Evolutionary conservation across 2,329 filamentous ascomycete genomes (phyloP).

Genomic region (Penicillium olsonii): DNA sequence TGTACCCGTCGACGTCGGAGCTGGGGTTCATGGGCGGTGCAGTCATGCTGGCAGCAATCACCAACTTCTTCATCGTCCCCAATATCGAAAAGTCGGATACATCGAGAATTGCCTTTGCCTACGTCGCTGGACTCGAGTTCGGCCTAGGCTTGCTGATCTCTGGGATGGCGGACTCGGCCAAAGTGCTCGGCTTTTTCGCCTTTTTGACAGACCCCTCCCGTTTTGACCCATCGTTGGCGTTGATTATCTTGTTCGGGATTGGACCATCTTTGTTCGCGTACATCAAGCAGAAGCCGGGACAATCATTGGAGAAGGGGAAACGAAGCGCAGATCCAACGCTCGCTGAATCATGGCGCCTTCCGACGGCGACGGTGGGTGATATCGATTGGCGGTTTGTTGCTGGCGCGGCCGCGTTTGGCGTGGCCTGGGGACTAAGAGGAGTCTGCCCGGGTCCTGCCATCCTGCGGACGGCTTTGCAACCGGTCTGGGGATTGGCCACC

Average conservation of each 20-base stretch:
- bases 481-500: slow-evolving; percentile 50
- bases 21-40: slow-evolving; percentile 37
- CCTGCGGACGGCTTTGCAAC: slow-evolving; percentile 49
- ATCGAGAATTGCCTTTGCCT: slow-evolving; percentile 42
- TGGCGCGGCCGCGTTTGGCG: slow-evolving; percentile 51
- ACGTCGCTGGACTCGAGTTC: slow-evolving; percentile 53
- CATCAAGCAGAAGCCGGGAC: slow-evolving; percentile 31
- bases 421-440: slow-evolving; percentile 55
- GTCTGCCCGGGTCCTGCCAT: slow-evolving; percentile 56
- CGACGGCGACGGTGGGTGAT: slow-evolving; percentile 48
- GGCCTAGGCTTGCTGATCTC: slow-evolving; percentile 54
- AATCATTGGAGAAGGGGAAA: slow-evolving; percentile 24
- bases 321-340: slow-evolving; percentile 41
- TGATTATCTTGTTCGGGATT: slow-evolving; percentile 54
- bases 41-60: slow-evolving; percentile 31
- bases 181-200: slow-evolving; percentile 54
- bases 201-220: slow-evolving; percentile 44
- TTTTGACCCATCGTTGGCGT: slow-evolving; percentile 54
- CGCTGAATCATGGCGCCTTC: slow-evolving; percentile 44
- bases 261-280: slow-evolving; percentile 47
- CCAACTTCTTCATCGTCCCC: slow-evolving; percentile 38
- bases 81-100: slow-evolving; percentile 29
- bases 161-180: slow-evolving; percentile 53
- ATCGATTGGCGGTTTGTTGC: slow-evolving; percentile 52
- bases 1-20: slow-evolving; percentile 43